A percentile compares a stretch with the other conserved stretches of the same genome.
phyloP scores from a whole-genome alignment of 306 rosid species.

The Argentina anserina region DNA sequence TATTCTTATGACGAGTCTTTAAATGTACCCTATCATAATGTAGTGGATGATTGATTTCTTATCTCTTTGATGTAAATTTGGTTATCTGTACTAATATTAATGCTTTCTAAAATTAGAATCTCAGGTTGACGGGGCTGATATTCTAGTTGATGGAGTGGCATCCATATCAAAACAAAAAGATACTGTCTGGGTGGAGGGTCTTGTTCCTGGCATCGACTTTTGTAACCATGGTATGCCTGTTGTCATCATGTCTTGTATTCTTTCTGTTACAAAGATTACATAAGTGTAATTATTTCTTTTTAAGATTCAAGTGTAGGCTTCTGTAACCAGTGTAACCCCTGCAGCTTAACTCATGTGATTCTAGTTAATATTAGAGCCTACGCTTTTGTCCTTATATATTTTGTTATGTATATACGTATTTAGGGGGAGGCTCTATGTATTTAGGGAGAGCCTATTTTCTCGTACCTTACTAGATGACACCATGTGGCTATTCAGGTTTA shows the following conservation, averaged over 20 bases:
- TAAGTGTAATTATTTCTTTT: neutral
- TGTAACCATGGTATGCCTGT: conserved; percentile 81
- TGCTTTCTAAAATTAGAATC: conserved; percentile 38
- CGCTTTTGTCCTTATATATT: neutral
- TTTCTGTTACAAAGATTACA: neutral
- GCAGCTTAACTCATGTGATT: neutral
- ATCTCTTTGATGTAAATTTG: conserved; percentile 18
- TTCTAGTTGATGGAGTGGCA: conserved; percentile 38
- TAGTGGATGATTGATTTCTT: conserved; percentile 14
- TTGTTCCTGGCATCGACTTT: conserved; percentile 95
- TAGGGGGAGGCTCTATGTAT: too few relatives aligned
- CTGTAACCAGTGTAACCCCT: neutral
- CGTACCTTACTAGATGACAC: conserved; percentile 13
- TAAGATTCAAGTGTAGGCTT: neutral
- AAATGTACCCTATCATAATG: neutral
- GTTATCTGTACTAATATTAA: conserved; percentile 5
- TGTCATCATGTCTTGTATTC: neutral
- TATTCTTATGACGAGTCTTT: neutral
- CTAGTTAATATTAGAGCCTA: neutral
- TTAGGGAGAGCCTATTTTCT: neutral
- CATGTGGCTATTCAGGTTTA: conserved; percentile 52
- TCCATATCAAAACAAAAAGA: conserved; percentile 38
- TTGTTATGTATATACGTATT: too few relatives aligned
- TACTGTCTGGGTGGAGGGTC: conserved; percentile 94
- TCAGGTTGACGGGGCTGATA: conserved; percentile 35